A percentile compares a stretch with the other conserved stretches of the same genome.
Conservation (phyloP, 306 rosid species). For the Cicer bijugum region DNA sequence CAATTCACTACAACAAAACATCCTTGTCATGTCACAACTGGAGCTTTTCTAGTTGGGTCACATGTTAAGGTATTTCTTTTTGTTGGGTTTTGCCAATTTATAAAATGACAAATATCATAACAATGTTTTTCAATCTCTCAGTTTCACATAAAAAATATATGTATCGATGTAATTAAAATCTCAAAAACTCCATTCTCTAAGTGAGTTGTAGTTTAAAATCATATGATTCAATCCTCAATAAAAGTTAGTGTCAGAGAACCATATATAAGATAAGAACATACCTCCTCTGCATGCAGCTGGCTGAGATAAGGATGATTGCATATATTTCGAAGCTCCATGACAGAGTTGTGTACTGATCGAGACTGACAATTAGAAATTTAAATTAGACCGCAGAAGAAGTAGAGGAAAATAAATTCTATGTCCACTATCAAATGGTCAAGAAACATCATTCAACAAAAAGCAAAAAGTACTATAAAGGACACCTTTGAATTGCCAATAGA, state of each 20-base stretch:
- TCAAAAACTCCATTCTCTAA: constrained; percentile 22
- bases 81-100: constrained; percentile 23
- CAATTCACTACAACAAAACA: constrained; percentile 12
- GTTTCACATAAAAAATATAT: constrained; percentile 22
- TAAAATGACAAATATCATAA: constrained; percentile 6
- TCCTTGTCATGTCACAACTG: constrained; percentile 16
- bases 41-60: constrained; percentile 18
- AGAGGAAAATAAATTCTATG: background rate
- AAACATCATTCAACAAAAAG: constrained; percentile 16
- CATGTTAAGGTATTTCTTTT: background rate
- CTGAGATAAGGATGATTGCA: constrained; percentile 99
- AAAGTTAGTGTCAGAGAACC: constrained; percentile 36
- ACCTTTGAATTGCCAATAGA: constrained; percentile 86
- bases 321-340: constrained; percentile 99
- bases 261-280: constrained; percentile 47
- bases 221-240: constrained; percentile 34
- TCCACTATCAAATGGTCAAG: constrained; percentile 32
- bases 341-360: constrained; percentile 97
- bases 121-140: background rate
- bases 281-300: constrained; percentile 98
- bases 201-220: background rate
- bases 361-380: constrained; percentile 54
- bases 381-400: constrained; percentile 48
- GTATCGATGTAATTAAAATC: background rate
- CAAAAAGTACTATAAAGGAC: constrained; percentile 30